Conservation (phyloP, 352 stramenopile species). For the Phytophthora niederhauseri region DNA sequence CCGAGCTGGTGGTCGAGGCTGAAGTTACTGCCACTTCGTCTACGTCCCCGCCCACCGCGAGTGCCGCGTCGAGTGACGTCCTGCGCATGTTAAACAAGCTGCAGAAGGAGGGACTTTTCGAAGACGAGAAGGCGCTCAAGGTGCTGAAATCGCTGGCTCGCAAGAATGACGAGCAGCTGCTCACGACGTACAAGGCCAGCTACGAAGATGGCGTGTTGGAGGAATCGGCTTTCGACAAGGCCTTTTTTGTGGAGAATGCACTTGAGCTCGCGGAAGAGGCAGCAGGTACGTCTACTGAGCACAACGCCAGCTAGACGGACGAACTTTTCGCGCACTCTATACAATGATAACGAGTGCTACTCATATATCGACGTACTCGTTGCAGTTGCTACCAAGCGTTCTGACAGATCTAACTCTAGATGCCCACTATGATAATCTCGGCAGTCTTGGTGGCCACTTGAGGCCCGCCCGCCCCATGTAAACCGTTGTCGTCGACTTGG, state of each 20-base stretch:
- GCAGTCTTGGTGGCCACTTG: slow-evolving; percentile 31
- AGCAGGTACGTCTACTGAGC: slow-evolving; percentile 15
- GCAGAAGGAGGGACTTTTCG: slow-evolving; percentile 81
- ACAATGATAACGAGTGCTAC: slow-evolving; percentile 10
- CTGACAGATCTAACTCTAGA: not conserved
- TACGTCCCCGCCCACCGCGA: slow-evolving; percentile 29
- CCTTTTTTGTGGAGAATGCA: slow-evolving; percentile 87
- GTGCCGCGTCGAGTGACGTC: slow-evolving; percentile 62
- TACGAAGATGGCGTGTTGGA: slow-evolving; percentile 62
- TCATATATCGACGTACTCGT: slow-evolving; percentile 1
- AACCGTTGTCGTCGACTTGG: slow-evolving; percentile 66
- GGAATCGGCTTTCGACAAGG: slow-evolving; percentile 71
- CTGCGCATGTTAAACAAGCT: slow-evolving; percentile 78
- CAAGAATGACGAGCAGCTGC: slow-evolving; percentile 80
- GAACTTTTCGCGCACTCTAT: slow-evolving; percentile 5
- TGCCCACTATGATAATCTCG: slow-evolving; percentile 27
- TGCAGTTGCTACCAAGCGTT: not conserved
- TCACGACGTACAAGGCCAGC: slow-evolving; percentile 82
- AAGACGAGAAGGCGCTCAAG: slow-evolving; percentile 72
- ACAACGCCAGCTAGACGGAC: slow-evolving; percentile 22
- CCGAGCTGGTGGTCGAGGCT: slow-evolving; percentile 17
- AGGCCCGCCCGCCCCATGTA: slow-evolving; percentile 43
- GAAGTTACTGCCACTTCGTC: slow-evolving; percentile 17
- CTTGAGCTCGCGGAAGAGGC: slow-evolving; percentile 78
- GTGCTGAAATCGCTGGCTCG: slow-evolving; percentile 84